Evolutionary conservation across 2,329 filamentous ascomycete species (phyloP).

Genomic region (Gaeumannomyces tritici): DNA sequence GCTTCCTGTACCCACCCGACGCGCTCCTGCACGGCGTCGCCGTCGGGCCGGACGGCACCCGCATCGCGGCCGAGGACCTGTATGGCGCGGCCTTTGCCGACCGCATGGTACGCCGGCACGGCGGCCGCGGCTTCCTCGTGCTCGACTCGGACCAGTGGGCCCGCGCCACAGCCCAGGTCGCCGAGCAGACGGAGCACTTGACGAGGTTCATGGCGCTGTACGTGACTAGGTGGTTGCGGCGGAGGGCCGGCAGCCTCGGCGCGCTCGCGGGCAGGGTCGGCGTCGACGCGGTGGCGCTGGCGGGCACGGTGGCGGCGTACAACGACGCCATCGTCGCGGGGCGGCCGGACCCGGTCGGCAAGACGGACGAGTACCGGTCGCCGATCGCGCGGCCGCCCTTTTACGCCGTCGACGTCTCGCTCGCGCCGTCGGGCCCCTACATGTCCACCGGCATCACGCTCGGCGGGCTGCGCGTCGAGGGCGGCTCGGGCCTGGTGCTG

Average conservation of each 20-base stretch:
- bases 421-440: not conserved
- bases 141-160: conserved; percentile 8
- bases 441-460: conserved; percentile 1
- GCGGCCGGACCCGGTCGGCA: conserved; percentile 3
- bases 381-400: conserved; percentile 2
- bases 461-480: conserved; percentile 5
- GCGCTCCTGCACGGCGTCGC: conserved; percentile 7
- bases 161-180: conserved; percentile 2
- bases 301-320: conserved; percentile 1
- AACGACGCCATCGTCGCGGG: conserved; percentile 2
- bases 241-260: conserved; percentile 5
- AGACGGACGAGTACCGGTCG: conserved; percentile 1
- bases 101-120: conserved; percentile 4
- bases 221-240: conserved; percentile 4
- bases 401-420: conserved; percentile 5
- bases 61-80: conserved; percentile 2
- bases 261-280: conserved; percentile 2
- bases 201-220: conserved; percentile 1
- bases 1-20: conserved; percentile 6
- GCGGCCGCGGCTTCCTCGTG: conserved; percentile 6
- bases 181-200: conserved; percentile 6
- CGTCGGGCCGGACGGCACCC: conserved; percentile 4
- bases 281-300: not conserved
- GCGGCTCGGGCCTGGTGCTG: not conserved
- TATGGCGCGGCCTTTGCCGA: conserved; percentile 7